A percentile compares a stretch with the other conserved stretches of the same genome.
These are phyloP conservation scores for Lactifluus subvellereus DNA, from an alignment of 768 basidiomycete genomes.

Conservation along the genomic window DNA sequence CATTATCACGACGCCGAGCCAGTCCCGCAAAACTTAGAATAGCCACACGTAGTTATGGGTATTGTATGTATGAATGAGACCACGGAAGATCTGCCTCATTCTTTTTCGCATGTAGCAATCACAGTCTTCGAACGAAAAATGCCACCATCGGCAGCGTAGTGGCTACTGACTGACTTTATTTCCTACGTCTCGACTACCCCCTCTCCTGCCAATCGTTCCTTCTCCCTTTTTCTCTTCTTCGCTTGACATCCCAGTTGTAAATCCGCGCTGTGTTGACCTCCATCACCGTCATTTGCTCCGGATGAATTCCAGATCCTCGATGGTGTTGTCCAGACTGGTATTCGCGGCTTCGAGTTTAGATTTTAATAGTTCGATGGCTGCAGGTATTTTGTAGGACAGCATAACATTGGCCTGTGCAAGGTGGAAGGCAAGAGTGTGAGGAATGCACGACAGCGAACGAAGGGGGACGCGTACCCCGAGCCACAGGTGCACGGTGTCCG, in stretches of 20 bases:
- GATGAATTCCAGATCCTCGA: slow-evolving; percentile 89
- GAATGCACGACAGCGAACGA: background rate
- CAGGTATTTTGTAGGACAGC: slow-evolving; percentile 85
- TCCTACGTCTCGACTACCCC: background rate
- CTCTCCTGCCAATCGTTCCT: slow-evolving; percentile 1
- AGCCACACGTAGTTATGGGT: background rate
- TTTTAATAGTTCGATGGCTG: slow-evolving; percentile 66
- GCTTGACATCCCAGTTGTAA: slow-evolving; percentile 94
- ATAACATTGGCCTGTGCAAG: slow-evolving; percentile 84
- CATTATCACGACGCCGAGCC: background rate
- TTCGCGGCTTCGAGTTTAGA: slow-evolving; percentile 73
- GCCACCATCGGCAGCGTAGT: no score
- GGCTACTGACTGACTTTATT: background rate
- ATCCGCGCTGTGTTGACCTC: slow-evolving; percentile 92
- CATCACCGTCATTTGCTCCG: slow-evolving; percentile 96
- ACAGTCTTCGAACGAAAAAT: background rate
- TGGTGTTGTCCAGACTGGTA: slow-evolving; percentile 53
- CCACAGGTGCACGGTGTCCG: slow-evolving; percentile 91
- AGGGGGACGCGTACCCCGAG: slow-evolving; percentile 64
- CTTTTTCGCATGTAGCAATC: background rate
- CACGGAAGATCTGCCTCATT: background rate
- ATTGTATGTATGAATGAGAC: background rate
- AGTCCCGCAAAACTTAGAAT: background rate
- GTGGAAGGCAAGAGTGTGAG: background rate
- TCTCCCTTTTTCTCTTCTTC: slow-evolving; percentile 48